Evolutionary conservation across 2,329 filamentous ascomycete species (phyloP).

Genomic region (Botrytis porri): DNA sequence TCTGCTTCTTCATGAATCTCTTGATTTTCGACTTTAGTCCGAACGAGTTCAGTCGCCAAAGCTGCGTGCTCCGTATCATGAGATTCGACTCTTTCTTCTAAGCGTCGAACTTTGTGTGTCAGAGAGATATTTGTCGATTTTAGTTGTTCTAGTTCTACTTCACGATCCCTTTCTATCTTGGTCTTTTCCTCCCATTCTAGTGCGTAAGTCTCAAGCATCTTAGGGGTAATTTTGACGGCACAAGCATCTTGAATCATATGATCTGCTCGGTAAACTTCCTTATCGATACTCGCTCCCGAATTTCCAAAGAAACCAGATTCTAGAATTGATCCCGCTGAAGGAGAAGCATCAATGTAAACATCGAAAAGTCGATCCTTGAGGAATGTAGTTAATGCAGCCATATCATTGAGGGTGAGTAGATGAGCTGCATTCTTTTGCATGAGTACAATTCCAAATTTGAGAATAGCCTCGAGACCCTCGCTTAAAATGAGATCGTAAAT

Average conservation of each 20-base stretch:
- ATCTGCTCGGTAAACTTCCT: slow-evolving; percentile 93
- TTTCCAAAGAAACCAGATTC: slow-evolving; percentile 98
- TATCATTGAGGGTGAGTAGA: slow-evolving; percentile 82
- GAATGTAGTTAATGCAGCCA: slow-evolving; percentile 83
- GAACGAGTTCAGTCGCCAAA: slow-evolving; percentile 86
- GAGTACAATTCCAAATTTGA: slow-evolving; percentile 90
- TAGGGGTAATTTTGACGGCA: slow-evolving; percentile 77
- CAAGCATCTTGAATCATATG: slow-evolving; percentile 91
- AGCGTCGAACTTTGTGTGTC: slow-evolving; percentile 71
- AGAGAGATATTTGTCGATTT: slow-evolving; percentile 64
- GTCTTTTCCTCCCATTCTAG: slow-evolving; percentile 91
- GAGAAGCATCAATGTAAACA: slow-evolving; percentile 92
- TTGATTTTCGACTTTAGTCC: slow-evolving; percentile 90
- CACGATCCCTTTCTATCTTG: slow-evolving; percentile 74
- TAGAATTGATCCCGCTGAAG: slow-evolving; percentile 86
- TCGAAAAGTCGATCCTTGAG: slow-evolving; percentile 94
- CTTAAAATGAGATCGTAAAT: slow-evolving; percentile 95
- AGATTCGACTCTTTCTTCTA: slow-evolving; percentile 85
- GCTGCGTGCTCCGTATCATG: slow-evolving; percentile 88
- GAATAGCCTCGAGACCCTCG: slow-evolving; percentile 86
- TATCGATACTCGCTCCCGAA: slow-evolving; percentile 83
- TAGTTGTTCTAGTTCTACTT: slow-evolving; percentile 75
- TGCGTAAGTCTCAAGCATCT: slow-evolving; percentile 77
- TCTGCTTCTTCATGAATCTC: slow-evolving; percentile 88
- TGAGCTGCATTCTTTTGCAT: slow-evolving; percentile 90